Base-by-base conservation (phyloP, 176 grass and related monocot genomes). In the Aegilops speltoides region DNA sequence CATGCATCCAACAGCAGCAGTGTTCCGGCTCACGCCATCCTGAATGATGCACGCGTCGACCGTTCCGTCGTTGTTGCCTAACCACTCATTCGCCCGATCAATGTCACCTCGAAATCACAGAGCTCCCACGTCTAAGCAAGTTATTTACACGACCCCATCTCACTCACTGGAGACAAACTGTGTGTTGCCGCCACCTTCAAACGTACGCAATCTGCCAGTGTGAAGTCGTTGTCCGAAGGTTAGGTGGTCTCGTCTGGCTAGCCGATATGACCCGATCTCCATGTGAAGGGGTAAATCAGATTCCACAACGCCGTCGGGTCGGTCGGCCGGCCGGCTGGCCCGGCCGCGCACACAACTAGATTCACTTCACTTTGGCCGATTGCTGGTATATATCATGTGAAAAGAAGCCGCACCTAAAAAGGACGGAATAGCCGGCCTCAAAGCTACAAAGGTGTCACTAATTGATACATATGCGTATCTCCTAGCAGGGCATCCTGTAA, bases 321-420 rank as follows among this genome's bases (percentile, higher is more conserved):
- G n/a, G 31, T 68, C 70, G 23, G 43, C 36, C 73, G 70, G 64
- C 43, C 79, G 46, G 79, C 40, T 81, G 79, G 73, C 74, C 74
- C 46, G 20, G 8, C 28, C 29, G 20, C 48, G 60, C 76, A 76
- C 76, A 81, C 43, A 76, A 68, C 63, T 64, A 62, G 62, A 79
- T 87, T 88, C 89, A 84, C 81, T 41, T 68, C 81, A 20, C 89
- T 81, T 88, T 85, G 77, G 28, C 29, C 9, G 72, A 62, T 37
- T 76, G 26, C 43, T 31, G 2, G 23, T 50, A 45, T 76, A 17
- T 48, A 90, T 87, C 36, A 62, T 84, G 80, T 76, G 81, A 91
- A 91, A 91, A 91, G 68, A 84, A 63, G 41, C 48, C 23, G 76
- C 81, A 81, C 80, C 85, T 87, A 90, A 76, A 87, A 87, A 80